Percentiles rank a stretch among this genome's conserved stretches.
Conservation (phyloP, 2,329 filamentous ascomycete genomes). For the Cladophialophora psammophila region DNA sequence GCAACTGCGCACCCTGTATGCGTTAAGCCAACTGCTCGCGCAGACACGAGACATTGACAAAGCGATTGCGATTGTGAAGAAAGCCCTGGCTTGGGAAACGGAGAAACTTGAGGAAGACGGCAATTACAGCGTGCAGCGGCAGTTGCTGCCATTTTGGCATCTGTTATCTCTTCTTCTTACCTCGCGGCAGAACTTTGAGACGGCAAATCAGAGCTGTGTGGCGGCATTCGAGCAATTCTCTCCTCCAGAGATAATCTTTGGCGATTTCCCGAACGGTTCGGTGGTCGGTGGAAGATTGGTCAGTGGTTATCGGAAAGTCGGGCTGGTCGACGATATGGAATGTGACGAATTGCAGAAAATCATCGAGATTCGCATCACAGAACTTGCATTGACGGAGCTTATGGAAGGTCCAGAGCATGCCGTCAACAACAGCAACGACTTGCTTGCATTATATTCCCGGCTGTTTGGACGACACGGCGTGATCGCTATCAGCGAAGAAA, state of each 20-base stretch:
- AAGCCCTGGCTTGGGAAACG: slow-evolving; percentile 69
- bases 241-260: slow-evolving; percentile 73
- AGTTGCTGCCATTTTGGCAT: slow-evolving; percentile 86
- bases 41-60: slow-evolving; percentile 81
- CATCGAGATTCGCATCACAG: slow-evolving; percentile 95
- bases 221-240: slow-evolving; percentile 91
- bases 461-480: slow-evolving; percentile 73
- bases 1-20: slow-evolving; percentile 79
- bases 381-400: slow-evolving; percentile 82
- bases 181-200: slow-evolving; percentile 81
- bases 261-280: slow-evolving; percentile 49
- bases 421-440: slow-evolving; percentile 85
- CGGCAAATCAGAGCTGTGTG: slow-evolving; percentile 83
- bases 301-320: slow-evolving; percentile 33
- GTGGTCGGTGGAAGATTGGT: slow-evolving; percentile 32
- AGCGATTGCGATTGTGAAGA: slow-evolving; percentile 83
- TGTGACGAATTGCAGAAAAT: slow-evolving; percentile 84
- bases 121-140: slow-evolving; percentile 44
- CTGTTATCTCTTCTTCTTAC: slow-evolving; percentile 84
- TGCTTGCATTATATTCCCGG: slow-evolving; percentile 80
- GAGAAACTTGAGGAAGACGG: slow-evolving; percentile 43
- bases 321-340: slow-evolving; percentile 79
- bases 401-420: slow-evolving; percentile 83
- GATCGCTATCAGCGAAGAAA: slow-evolving; percentile 45
- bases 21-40: slow-evolving; percentile 82